Base-by-base conservation (phyloP, 1,284 basidiomycete species). In the Sporisorium exsertum region DNA sequence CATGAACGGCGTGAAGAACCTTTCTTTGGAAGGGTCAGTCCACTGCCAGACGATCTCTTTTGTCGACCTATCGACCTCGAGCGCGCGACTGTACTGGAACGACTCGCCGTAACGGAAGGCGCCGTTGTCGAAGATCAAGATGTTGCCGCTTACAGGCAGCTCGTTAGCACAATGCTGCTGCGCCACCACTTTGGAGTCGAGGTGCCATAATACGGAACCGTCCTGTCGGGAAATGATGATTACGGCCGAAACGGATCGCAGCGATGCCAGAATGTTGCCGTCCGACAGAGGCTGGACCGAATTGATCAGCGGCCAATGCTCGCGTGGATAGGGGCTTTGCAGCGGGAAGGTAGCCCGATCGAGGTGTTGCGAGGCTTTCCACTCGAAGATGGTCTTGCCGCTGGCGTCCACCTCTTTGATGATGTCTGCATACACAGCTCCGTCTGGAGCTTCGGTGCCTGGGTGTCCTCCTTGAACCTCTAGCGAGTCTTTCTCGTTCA, bases 311-410 rank as follows among this genome's bases (percentile, higher is more conserved):
- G 47, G 47, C 47, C 47, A 50, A 20, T 50, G 47, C 27, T 50
- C 47, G 47, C 47, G 47, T 32, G 47, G 47, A 20, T 50, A 50
- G 8, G 47, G 47, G 47, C 47, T 50, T 32, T 50, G 47, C 47
- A 50, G 18, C 4, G 47, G 47, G 29, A 50, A 50, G 7, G 27
- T 29, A 15, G 26, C 27, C 27, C 47, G 47, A 8, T 50, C 47
- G 16, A 50, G 29, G 20, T 50, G 47, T n/a, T 50, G 24, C 26
- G 47, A 50, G 18, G 47, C 47, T 20, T 50, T 50, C 47, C 47
- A 50, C 24, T 50, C 47, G 47, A 50, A 50, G 15, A 50, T 29
- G 16, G 26, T 29, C 16, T 50, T 32, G 26, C 47, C 47, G 47
- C 13, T 32, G 47, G 27, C 47, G 16, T 50, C 47, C 15, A 50